Conservation (phyloP, 164 flowering plant species). For the Vitis riparia region DNA sequence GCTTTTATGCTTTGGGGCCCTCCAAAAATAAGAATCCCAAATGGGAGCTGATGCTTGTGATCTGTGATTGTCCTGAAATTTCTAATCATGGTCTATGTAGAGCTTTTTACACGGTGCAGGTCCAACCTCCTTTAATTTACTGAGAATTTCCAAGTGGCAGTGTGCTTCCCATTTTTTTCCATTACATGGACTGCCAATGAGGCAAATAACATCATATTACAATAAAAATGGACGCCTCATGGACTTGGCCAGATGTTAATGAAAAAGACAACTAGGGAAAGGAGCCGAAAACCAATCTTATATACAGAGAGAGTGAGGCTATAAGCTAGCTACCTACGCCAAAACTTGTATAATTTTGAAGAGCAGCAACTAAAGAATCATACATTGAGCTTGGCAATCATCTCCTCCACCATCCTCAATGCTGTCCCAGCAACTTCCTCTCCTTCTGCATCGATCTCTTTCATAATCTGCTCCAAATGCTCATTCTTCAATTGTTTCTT, state of each 20-base stretch:
- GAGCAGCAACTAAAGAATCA: slow-evolving; percentile 3
- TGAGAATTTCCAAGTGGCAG: no score
- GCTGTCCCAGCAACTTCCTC: slow-evolving; percentile 27
- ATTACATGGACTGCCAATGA: no score
- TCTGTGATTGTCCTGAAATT: no score
- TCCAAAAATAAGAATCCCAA: no score
- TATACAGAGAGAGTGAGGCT: neutral
- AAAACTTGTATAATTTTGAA: neutral
- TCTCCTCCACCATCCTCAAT: slow-evolving; percentile 51
- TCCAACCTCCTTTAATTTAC: no score
- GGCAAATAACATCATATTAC: no score
- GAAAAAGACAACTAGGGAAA: neutral
- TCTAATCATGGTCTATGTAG: no score
- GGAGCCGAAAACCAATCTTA: slow-evolving; percentile 2
- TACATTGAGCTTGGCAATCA: slow-evolving; percentile 45
- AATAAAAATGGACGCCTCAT: no score
- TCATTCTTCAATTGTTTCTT: slow-evolving; percentile 19
- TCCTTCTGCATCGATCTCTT: slow-evolving; percentile 46
- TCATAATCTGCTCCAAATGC: slow-evolving; percentile 44
- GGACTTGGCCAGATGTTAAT: neutral
- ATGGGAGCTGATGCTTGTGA: no score
- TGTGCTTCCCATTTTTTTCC: no score
- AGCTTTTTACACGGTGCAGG: no score
- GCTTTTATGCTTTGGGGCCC: no score
- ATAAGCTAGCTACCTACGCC: neutral